Base-by-base conservation (phyloP, 345 rosid species). In the Eucalyptus virginea region DNA sequence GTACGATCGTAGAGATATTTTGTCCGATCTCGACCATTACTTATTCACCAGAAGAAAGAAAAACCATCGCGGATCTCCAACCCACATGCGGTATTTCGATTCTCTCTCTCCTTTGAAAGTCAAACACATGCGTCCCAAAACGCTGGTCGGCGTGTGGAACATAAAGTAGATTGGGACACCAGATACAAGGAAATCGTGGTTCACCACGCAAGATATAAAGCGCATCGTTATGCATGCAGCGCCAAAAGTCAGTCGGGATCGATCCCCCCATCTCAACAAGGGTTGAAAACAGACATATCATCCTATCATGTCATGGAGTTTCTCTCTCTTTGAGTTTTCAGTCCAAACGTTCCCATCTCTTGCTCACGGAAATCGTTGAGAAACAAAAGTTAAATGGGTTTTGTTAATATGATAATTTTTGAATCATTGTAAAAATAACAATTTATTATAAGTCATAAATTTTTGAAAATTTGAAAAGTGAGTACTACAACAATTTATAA, bases 361-460 rank as follows among this genome's bases (percentile, higher is more conserved):
- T 26, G 13, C 58, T 1, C n/a, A 1, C 65, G 30, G 62, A 56
- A 56, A 56, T 10, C 62, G 26, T 1, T 58, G 7, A 58, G 2
- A 26, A 58, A 24, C n/a, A 11, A 58, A 26, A 26, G 2, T 58
- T 58, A 50, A 50, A 50, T 50, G 54, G 21, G 2, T 50, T 50
- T 50, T 50, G 21, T 50, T 50, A 16, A 50, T 50, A 50, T 50
- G 17, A 1, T 50, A 17, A 6, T 17, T 50, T 50, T 50, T 50
- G 21, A 17, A 0, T 1, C 0, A 50, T 0, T 50, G 2, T 50
- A 0, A 50, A 50, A 17, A 50, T 50, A 50, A 50, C 0, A 6
- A 0, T 16, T 50, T 6, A 50, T 16, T 50, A 0, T 16, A 0
- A 50, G 8, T 50, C 3, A 50, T 0, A 50, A 50, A 50, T 50